Evolutionary conservation across 331 rosid species (phyloP).

Genomic region (Spiraea crenata): DNA sequence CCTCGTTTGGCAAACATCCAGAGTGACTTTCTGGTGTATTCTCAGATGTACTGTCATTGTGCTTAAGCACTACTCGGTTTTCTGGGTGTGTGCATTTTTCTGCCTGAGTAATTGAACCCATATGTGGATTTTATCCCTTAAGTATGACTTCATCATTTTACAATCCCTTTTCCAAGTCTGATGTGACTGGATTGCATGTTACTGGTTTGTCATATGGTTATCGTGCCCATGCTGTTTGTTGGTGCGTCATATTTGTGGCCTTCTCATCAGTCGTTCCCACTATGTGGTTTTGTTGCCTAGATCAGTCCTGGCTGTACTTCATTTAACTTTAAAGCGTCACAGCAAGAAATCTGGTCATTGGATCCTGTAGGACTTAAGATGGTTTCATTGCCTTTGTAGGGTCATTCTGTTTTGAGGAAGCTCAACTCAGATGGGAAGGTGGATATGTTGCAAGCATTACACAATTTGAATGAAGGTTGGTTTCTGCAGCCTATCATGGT

Average conservation of each 20-base stretch:
- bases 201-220: neutral
- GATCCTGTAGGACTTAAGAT: neutral
- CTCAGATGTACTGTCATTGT: neutral
- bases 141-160: neutral
- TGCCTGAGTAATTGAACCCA: neutral
- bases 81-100: neutral
- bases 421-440: conserved; percentile 69
- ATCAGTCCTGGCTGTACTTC: neutral
- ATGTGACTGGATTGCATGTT: neutral
- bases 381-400: conserved; percentile 42
- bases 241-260: neutral
- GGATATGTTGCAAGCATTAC: conserved; percentile 61
- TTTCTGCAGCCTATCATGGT: conserved; percentile 3
- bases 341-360: neutral
- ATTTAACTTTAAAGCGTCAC: neutral
- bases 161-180: neutral
- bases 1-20: neutral
- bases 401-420: conserved; percentile 79
- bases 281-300: neutral
- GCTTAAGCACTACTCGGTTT: neutral
- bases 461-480: conserved; percentile 80
- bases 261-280: neutral
- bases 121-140: neutral
- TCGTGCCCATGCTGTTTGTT: neutral
- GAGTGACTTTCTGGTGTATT: neutral